These are phyloP conservation scores for Vanrija pseudolonga DNA, from an alignment of 1,284 basidiomycete species.

Conservation along the genomic window DNA sequence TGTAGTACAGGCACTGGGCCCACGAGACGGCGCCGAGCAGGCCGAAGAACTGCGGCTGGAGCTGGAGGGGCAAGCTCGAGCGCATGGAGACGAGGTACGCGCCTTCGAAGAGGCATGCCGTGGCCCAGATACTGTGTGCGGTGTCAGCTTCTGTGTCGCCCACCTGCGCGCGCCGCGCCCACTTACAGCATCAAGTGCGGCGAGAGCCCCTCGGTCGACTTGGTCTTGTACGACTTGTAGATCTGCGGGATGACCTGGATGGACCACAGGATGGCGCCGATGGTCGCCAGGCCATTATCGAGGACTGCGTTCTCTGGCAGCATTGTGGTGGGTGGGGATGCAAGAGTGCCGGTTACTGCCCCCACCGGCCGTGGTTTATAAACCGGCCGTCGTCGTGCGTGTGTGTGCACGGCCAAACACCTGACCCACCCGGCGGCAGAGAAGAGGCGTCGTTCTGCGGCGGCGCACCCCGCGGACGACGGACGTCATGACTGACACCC, in stretches of 20 bases:
- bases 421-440: too few species aligned
- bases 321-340: too few species aligned
- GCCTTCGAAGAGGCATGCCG: conserved; percentile 64
- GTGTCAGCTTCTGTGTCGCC: neutral
- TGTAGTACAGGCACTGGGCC: conserved; percentile 65
- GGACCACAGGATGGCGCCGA: conserved; percentile 53
- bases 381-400: too few species aligned
- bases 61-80: conserved; percentile 63
- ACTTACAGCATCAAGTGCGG: conserved; percentile 61
- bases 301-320: conserved; percentile 29
- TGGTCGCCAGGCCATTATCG: conserved; percentile 62
- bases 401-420: too few species aligned
- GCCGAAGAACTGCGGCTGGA: conserved; percentile 73
- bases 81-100: conserved; percentile 65
- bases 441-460: too few species aligned
- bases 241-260: conserved; percentile 63
- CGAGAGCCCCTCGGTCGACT: conserved; percentile 69
- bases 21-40: conserved; percentile 62
- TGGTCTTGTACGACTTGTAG: conserved; percentile 63
- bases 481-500: too few species aligned
- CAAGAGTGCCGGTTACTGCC: too few species aligned
- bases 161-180: neutral
- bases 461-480: too few species aligned
- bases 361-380: too few species aligned
- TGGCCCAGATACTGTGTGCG: conserved; percentile 57